These are phyloP conservation scores for Sapria himalayana DNA, from an alignment of 345 rosid species.

Conservation along the genomic window DNA sequence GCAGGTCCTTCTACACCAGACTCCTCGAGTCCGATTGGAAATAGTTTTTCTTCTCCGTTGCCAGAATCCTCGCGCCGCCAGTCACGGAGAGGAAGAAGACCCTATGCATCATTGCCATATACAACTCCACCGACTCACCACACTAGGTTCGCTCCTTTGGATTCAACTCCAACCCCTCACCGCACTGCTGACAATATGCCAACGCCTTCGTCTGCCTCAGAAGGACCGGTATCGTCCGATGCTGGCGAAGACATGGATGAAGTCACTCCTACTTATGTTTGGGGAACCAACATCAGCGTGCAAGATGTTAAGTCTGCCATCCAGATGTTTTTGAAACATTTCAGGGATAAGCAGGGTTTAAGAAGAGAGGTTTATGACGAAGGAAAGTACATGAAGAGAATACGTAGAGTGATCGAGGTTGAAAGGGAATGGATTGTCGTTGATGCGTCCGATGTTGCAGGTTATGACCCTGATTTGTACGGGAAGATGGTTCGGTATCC, in stretches of 20 bases:
- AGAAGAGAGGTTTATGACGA: conserved; percentile 34
- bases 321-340: conserved; percentile 73
- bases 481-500: conserved; percentile 80
- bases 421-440: conserved; percentile 89
- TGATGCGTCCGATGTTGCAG: conserved; percentile 70
- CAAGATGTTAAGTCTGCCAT: conserved; percentile 76
- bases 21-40: conserved; percentile 44
- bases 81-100: conserved; percentile 7
- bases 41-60: conserved; percentile 35
- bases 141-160: conserved; percentile 18
- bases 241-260: conserved; percentile 49
- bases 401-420: conserved; percentile 53
- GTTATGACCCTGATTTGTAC: conserved; percentile 65
- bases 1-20: conserved; percentile 56
- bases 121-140: conserved; percentile 16
- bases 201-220: conserved; percentile 39
- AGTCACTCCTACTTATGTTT: conserved; percentile 61
- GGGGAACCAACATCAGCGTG: conserved; percentile 95
- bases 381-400: conserved; percentile 67
- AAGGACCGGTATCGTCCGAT: conserved; percentile 31
- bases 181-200: conserved; percentile 11
- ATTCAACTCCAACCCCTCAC: conserved; percentile 29
- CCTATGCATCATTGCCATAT: conserved; percentile 15
- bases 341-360: conserved; percentile 31
- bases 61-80: conserved; percentile 7